These are phyloP conservation scores for Venturia aucupariae DNA, from an alignment of 2,329 filamentous ascomycete genomes.

Conservation along the genomic window DNA sequence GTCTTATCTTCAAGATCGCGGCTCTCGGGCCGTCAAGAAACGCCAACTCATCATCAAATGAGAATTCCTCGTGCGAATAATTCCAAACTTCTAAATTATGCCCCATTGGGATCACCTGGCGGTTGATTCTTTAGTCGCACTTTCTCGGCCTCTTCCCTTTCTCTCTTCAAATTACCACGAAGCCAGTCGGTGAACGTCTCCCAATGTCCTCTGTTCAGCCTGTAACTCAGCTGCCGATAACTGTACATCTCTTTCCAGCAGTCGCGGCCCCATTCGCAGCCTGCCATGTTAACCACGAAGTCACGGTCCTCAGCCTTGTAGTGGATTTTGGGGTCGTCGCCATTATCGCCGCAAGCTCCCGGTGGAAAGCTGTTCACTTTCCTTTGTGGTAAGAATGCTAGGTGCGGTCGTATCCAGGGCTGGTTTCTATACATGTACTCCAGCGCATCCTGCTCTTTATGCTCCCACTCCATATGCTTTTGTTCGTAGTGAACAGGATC, in stretches of 20 bases:
- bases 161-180: slow-evolving; percentile 25
- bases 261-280: slow-evolving; percentile 92
- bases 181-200: slow-evolving; percentile 50
- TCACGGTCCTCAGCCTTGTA: slow-evolving; percentile 80
- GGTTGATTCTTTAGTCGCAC: not conserved
- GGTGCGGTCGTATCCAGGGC: slow-evolving; percentile 83
- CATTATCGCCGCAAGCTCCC: slow-evolving; percentile 75
- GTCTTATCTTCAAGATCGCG: not conserved
- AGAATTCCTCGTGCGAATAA: not conserved
- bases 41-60: not conserved
- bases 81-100: not conserved
- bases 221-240: slow-evolving; percentile 84
- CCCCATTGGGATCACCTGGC: not conserved
- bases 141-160: not conserved
- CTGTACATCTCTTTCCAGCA: slow-evolving; percentile 98
- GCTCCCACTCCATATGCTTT: slow-evolving; percentile 97
- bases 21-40: not conserved
- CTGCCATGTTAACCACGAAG: slow-evolving; percentile 97
- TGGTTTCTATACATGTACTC: slow-evolving; percentile 87
- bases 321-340: slow-evolving; percentile 68
- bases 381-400: slow-evolving; percentile 82
- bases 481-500: slow-evolving; percentile 96
- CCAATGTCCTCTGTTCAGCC: slow-evolving; percentile 76
- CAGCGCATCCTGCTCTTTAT: slow-evolving; percentile 94
- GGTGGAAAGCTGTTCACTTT: slow-evolving; percentile 90